A percentile compares a stretch with the other conserved stretches of the same genome.
phyloP scores from a whole-genome alignment of 164 flowering plant genomes.

The Litsea cubeba region DNA sequence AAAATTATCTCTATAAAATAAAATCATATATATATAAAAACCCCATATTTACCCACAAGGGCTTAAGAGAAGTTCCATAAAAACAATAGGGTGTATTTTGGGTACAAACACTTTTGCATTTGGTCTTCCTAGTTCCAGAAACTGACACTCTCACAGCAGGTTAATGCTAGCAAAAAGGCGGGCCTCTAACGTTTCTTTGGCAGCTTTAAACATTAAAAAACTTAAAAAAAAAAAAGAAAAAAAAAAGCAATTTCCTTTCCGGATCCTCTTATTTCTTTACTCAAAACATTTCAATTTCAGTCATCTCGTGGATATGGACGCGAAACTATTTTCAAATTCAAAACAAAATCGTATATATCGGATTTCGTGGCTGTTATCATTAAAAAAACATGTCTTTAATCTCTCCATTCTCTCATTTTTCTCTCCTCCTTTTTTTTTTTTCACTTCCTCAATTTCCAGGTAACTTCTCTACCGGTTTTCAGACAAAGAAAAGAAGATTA shows the following conservation, averaged over 20 bases:
- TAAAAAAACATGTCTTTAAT: background rate
- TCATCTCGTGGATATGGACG: slow-evolving; percentile 12
- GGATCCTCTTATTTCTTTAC: slow-evolving; percentile 8
- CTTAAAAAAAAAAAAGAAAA: background rate
- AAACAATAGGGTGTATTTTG: no score
- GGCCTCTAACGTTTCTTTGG: slow-evolving; percentile 18
- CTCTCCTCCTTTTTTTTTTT: background rate
- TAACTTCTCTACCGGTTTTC: background rate
- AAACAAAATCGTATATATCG: background rate
- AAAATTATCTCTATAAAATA: no score
- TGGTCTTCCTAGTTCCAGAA: background rate
- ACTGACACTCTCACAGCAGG: background rate
- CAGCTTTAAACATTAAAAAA: slow-evolving; percentile 26
- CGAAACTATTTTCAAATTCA: no score
- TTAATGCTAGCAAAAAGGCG: background rate
- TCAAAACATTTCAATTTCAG: slow-evolving; percentile 38
- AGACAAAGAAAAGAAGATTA: no score
- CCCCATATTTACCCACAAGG: no score
- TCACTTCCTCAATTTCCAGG: background rate
- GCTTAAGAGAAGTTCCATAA: no score
- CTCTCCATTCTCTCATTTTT: background rate
- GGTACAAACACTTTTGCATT: no score
- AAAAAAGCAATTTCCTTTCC: slow-evolving; percentile 7
- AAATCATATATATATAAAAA: no score
- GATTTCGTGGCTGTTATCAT: slow-evolving; percentile 1